A percentile compares a stretch with the other conserved stretches of the same genome.
phyloP scores from a whole-genome alignment of 2,329 filamentous ascomycete species.

The Cercospora sesami region DNA sequence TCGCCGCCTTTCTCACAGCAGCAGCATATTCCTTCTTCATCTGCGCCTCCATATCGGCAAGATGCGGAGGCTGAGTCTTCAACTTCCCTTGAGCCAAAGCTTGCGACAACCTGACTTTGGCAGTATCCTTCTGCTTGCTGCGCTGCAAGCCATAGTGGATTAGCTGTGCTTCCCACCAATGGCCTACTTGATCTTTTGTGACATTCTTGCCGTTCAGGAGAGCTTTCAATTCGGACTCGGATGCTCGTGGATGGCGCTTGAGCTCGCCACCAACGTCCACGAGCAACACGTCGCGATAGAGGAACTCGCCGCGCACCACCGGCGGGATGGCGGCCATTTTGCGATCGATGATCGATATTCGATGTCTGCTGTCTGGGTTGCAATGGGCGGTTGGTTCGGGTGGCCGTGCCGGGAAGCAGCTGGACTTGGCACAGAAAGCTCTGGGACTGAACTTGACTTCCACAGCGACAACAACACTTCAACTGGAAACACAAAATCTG shows the following conservation, averaged over 20 bases:
- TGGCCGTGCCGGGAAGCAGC: background rate
- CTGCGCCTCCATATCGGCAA: constrained; percentile 54
- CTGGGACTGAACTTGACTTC: background rate
- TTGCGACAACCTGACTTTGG: constrained; percentile 60
- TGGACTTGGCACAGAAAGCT: background rate
- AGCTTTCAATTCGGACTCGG: constrained; percentile 29
- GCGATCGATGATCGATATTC: background rate
- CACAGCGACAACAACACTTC: background rate
- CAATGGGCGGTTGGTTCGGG: background rate
- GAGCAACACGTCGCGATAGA: constrained; percentile 35
- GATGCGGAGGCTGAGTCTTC: constrained; percentile 48
- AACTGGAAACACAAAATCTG: background rate
- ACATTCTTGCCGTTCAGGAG: constrained; percentile 28
- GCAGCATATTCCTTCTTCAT: constrained; percentile 60
- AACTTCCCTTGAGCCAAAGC: constrained; percentile 54
- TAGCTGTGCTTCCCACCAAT: constrained; percentile 65
- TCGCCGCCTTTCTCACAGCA: constrained; percentile 51
- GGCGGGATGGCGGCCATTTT: constrained; percentile 4
- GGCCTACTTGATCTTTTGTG: constrained; percentile 54
- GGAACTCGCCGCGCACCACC: constrained; percentile 34
- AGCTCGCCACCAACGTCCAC: constrained; percentile 34
- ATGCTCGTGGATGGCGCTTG: constrained; percentile 35
- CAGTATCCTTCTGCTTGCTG: constrained; percentile 59
- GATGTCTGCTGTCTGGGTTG: background rate
- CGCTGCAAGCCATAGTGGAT: constrained; percentile 61